Evolutionary conservation across 1,284 basidiomycete genomes (phyloP), one percentile per base, ranked within the genome.

Genomic region (Marasmius sp.): DNA sequence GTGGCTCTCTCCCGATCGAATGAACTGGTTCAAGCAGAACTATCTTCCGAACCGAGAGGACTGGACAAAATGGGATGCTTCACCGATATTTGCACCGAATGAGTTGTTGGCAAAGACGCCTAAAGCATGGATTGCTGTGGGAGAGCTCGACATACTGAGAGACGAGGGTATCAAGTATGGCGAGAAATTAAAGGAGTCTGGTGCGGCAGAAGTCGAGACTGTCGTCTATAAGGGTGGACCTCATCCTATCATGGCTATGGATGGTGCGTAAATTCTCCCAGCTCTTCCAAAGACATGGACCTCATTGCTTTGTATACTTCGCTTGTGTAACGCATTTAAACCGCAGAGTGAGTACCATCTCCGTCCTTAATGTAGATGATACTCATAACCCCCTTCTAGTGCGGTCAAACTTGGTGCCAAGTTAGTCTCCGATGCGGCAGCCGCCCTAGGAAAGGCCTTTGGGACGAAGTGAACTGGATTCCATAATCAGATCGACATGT

Each of bases 231-330:
- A 82, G 66, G 80, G 81, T 18, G 85, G 82, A 6, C 86, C 88
- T 22, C 88, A 90, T 73, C 87, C 86, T 0, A 84, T 88, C 52
- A 84, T 89, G 81, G 84, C 85, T 6, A 86, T 89, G 84, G 87
- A 89, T 64, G 85, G 86, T 81, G 63, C 67, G 82, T 73, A 59
- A 27, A 60, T 39, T 53, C 68, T 69, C 67, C 67, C 70, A 58
- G 65, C 68, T 66, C 54, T 7, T 50, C 37, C 43, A 18, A 37
- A 57, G 18, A 41, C 57, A 38, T 57, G 43, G 64, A 27, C 20
- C 16, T 58, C 18, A 12, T 55, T 36, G 52, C 53, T 39, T 10
- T 33, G 14, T 34, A 14, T 41, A 37, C 16, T 1, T 36, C 22
- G 49, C 11, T 10, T 18, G 8, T 34, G 57, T 37, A 68, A 67